Evolutionary conservation across 768 basidiomycete genomes (phyloP), one percentile per base, ranked within the genome.

Genomic region (Tulasnella sp.): DNA sequence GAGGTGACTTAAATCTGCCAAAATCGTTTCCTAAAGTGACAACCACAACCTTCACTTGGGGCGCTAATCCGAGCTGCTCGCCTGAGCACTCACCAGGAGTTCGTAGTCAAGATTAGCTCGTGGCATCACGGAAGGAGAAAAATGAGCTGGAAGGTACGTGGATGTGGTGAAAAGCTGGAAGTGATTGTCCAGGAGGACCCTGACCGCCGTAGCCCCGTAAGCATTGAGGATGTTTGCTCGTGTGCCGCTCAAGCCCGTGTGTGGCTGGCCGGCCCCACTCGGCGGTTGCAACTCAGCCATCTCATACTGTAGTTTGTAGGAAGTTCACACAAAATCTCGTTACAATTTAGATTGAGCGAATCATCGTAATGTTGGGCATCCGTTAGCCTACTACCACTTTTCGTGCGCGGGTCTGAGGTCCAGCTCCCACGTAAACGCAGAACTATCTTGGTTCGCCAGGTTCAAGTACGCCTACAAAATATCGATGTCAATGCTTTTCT

Each of bases 381-480:
- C n/a, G n/a, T n/a, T n/a, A n/a, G n/a, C 36, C 3, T 31, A 37
- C 72, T 58, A 79, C 78, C 78, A 79, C 45, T 77, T 79, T 38
- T 79, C 78, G 36, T 77, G 74, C 8, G 78, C 77, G 15, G 78
- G 78, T 34, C 78, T 74, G 39, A 79, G 74, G 72, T 80, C 80
- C 37, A 80, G 69, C 72, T 80, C 80, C 69, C 75, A 79, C 2
- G 80, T 80, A 73, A 79, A 80, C 6, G 80, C 79, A 22, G 74
- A 73, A 12, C 77, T 67, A 42, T 79, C 77, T 70, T 80, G 80
- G 15, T 78, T 40, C 12, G 79, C 75, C 36, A 80, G 70, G 54
- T 71, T 68, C 31, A 75, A 31, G 71, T 74, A 78, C 40, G 73
- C 67, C 75, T 77, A 34, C 25, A 11, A 15, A 7, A 31, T 1